phyloP scores from a whole-genome alignment of 2,329 filamentous ascomycete genomes.

The Fusarium compactum region DNA sequence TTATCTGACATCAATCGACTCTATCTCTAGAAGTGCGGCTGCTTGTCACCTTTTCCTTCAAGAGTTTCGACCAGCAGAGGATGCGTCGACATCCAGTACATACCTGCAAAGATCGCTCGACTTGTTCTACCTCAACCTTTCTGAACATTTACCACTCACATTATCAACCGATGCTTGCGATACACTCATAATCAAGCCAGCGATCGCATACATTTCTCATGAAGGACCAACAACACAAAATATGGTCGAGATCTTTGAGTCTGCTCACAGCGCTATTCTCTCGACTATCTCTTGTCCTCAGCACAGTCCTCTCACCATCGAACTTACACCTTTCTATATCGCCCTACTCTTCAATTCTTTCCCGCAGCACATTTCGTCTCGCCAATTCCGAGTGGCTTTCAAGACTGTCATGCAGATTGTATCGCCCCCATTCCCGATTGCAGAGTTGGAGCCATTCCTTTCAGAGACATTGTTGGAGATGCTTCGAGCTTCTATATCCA shows the following conservation, averaged over 20 bases:
- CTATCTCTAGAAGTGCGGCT: conserved; percentile 76
- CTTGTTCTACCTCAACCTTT: conserved; percentile 87
- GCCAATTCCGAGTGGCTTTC: conserved; percentile 91
- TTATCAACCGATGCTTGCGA: conserved; percentile 77
- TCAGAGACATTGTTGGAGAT: conserved; percentile 85
- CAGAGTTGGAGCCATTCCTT: conserved; percentile 79
- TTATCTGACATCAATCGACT: conserved; percentile 84
- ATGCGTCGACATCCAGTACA: conserved; percentile 48
- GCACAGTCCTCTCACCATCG: conserved; percentile 76
- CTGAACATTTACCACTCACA: conserved; percentile 83
- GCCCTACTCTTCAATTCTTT: conserved; percentile 84
- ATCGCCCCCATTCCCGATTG: conserved; percentile 81
- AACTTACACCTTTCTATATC: conserved; percentile 85
- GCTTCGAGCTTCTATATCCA: conserved; percentile 70
- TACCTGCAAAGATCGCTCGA: conserved; percentile 77
- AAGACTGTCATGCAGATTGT: conserved; percentile 86
- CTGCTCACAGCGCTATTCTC: conserved; percentile 85
- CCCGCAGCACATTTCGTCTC: conserved; percentile 79
- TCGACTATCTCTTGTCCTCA: conserved; percentile 84
- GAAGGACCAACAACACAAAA: conserved; percentile 58
- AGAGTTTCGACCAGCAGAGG: conserved; percentile 63
- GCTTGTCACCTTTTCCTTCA: conserved; percentile 75
- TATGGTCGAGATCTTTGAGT: conserved; percentile 78
- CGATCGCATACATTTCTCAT: conserved; percentile 76
- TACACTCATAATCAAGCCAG: conserved; percentile 77